phyloP scores from a whole-genome alignment of 495 filamentous ascomycete genomes.

The Pyrenopolyporus hunteri region DNA sequence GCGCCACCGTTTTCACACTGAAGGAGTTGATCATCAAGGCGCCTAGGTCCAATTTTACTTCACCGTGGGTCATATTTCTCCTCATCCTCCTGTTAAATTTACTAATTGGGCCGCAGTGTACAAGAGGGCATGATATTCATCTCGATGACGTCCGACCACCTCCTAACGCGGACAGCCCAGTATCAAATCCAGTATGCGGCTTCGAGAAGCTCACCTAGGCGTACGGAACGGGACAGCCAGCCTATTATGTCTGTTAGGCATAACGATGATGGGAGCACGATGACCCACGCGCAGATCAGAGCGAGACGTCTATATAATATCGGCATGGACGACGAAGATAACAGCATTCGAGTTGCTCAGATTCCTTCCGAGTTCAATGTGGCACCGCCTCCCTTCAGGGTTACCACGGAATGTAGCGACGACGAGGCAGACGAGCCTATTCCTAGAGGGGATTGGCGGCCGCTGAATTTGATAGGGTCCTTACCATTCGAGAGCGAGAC shows the following conservation, averaged over 20 bases:
- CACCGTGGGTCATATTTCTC: slow-evolving; percentile 68
- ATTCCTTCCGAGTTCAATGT: slow-evolving; percentile 59
- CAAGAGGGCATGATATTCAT: slow-evolving; percentile 95
- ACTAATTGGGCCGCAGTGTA: slow-evolving; percentile 61
- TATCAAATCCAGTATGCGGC: slow-evolving; percentile 75
- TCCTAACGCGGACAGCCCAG: slow-evolving; percentile 72
- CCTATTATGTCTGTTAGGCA: slow-evolving; percentile 54
- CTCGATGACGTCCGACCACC: slow-evolving; percentile 78
- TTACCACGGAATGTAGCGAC: slow-evolving; percentile 61
- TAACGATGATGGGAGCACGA: slow-evolving; percentile 50
- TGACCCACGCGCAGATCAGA: slow-evolving; percentile 48
- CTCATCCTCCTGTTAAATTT: slow-evolving; percentile 4
- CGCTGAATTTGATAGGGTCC: slow-evolving; percentile 56
- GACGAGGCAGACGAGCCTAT: slow-evolving; percentile 53
- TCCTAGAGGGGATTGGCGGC: slow-evolving; percentile 30
- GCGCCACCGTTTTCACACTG: slow-evolving; percentile 76
- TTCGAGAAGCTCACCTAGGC: slow-evolving; percentile 34
- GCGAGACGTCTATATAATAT: slow-evolving; percentile 51
- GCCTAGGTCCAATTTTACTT: slow-evolving; percentile 78
- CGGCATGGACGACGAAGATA: slow-evolving; percentile 60
- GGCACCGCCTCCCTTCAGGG: slow-evolving; percentile 48
- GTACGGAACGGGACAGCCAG: slow-evolving; percentile 37
- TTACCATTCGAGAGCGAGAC: slow-evolving; percentile 57
- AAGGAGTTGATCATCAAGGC: slow-evolving; percentile 88
- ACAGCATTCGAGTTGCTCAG: slow-evolving; percentile 53